Evolutionary conservation across 148 eudicot species (phyloP).

Genomic region (Camellia japonica): DNA sequence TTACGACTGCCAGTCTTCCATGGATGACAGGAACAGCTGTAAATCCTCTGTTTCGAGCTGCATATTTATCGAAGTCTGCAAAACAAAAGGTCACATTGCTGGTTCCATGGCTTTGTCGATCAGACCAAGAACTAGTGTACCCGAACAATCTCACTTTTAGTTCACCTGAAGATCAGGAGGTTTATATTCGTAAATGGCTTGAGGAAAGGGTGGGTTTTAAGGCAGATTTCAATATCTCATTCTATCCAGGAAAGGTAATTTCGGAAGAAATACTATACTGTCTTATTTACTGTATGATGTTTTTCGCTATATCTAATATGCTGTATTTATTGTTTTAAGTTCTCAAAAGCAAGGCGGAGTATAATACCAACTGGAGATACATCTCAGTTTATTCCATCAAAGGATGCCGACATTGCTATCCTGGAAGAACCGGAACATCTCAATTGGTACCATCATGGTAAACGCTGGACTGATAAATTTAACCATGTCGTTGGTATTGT

Average conservation of each 20-base stretch:
- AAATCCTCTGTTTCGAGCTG: constrained; percentile 95
- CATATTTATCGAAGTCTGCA: constrained; percentile 81
- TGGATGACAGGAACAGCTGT: constrained; percentile 99
- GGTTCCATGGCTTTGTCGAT: constrained; percentile 93
- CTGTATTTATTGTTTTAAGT: constrained; percentile 36
- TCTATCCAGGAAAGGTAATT: constrained; percentile 96
- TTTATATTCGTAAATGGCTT: constrained; percentile 80
- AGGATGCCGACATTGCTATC: constrained; percentile 94
- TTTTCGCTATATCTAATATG: constrained; percentile 12
- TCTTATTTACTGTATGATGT: neutral
- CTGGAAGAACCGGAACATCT: constrained; percentile 98
- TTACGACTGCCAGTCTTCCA: constrained; percentile 98
- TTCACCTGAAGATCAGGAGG: constrained; percentile 90
- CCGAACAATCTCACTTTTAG: constrained; percentile 81
- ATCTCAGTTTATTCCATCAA: constrained; percentile 72
- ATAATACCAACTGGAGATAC: constrained; percentile 95
- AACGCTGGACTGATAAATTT: constrained; percentile 98
- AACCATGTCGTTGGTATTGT: constrained; percentile 97
- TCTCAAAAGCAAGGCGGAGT: constrained; percentile 85
- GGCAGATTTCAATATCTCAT: constrained; percentile 89
- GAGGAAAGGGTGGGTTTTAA: constrained; percentile 95
- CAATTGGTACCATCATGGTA: constrained; percentile 99
- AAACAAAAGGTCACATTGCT: constrained; percentile 87
- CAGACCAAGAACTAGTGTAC: constrained; percentile 94
- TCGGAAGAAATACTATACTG: neutral